A percentile compares a stretch with the other conserved stretches of the same genome.
These are phyloP conservation scores for Xylaria sp. DNA, from an alignment of 2,329 filamentous ascomycete genomes.

Conservation along the genomic window DNA sequence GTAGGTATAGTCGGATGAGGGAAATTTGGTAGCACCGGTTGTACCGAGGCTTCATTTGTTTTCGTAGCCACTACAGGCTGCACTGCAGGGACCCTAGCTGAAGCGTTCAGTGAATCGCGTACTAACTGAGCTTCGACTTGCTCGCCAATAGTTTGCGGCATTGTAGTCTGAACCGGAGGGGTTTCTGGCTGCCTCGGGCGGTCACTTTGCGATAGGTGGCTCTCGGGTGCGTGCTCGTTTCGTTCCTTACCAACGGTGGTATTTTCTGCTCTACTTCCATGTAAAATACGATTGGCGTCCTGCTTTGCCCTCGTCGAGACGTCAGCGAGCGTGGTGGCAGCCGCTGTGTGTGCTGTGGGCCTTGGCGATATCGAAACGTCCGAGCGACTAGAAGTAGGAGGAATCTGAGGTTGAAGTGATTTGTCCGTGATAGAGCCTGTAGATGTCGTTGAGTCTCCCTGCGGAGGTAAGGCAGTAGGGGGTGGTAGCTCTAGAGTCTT, in stretches of 20 bases:
- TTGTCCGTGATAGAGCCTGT: conserved; percentile 38
- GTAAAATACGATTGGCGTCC: conserved; percentile 72
- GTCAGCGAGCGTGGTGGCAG: conserved; percentile 75
- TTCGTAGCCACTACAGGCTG: conserved; percentile 9
- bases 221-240: conserved; percentile 19
- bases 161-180: conserved; percentile 15
- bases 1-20: neutral
- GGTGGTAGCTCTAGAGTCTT: conserved; percentile 16
- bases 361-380: conserved; percentile 66
- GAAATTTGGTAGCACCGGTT: neutral
- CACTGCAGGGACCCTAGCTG: conserved; percentile 14
- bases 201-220: conserved; percentile 40
- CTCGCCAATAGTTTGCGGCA: conserved; percentile 38
- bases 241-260: conserved; percentile 15
- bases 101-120: conserved; percentile 31
- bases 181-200: conserved; percentile 31
- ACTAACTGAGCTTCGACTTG: conserved; percentile 40
- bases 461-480: conserved; percentile 27
- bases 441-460: conserved; percentile 32
- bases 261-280: conserved; percentile 59
- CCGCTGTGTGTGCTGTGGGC: conserved; percentile 78
- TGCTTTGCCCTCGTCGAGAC: conserved; percentile 80
- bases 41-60: conserved; percentile 1
- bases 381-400: conserved; percentile 52
- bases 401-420: conserved; percentile 51